A percentile compares a stretch with the other conserved stretches of the same genome.
Conservation (phyloP, 2,329 filamentous ascomycete species). For the Xylaria sp. region DNA sequence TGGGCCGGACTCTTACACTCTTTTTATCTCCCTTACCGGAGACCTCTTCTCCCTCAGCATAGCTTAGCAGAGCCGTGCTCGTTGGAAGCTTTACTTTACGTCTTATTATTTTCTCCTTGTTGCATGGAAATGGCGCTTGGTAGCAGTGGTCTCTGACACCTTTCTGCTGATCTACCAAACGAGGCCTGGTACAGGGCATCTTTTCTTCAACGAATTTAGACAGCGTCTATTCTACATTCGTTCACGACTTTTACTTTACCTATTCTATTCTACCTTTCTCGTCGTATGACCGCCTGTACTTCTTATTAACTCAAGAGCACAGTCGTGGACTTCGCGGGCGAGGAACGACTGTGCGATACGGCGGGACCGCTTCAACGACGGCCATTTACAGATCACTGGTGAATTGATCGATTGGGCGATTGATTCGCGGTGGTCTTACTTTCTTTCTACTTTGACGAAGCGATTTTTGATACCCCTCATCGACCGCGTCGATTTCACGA, state of each 20-base stretch:
- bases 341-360: constrained; percentile 58
- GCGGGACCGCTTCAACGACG: constrained; percentile 52
- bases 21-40: constrained; percentile 25
- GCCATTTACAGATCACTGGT: constrained; percentile 19
- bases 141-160: constrained; percentile 37
- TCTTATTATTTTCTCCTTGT: constrained; percentile 28
- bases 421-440: constrained; percentile 39
- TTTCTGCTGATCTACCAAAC: constrained; percentile 36
- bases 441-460: constrained; percentile 39
- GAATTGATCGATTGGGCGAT: constrained; percentile 29
- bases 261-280: constrained; percentile 31
- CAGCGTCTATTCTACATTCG: constrained; percentile 38
- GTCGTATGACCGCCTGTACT: constrained; percentile 37
- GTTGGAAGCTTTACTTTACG: constrained; percentile 3
- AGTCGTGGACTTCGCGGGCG: constrained; percentile 62
- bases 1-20: constrained; percentile 24
- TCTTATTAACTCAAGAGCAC: constrained; percentile 46
- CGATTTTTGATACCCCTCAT: constrained; percentile 40
- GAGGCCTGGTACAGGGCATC: constrained; percentile 32
- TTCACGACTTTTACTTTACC: constrained; percentile 32
- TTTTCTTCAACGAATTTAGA: constrained; percentile 35
- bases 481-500: constrained; percentile 38
- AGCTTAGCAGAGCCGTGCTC: constrained; percentile 12
- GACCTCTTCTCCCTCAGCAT: constrained; percentile 10
- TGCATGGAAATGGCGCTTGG: constrained; percentile 37